Evolutionary conservation across 2,329 filamentous ascomycete genomes (phyloP).

Genomic region (Rhynchosporium agropyri): DNA sequence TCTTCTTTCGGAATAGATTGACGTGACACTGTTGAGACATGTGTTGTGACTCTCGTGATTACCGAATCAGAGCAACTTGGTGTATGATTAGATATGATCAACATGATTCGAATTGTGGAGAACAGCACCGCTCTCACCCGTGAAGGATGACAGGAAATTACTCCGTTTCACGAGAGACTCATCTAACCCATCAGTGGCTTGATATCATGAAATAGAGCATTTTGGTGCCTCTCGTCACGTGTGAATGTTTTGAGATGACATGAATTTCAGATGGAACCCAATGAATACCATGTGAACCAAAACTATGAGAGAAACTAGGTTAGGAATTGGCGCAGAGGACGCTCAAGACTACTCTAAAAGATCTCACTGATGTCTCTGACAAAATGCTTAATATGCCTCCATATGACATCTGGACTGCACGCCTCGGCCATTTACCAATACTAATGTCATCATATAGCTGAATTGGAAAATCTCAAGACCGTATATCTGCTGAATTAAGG

Average conservation of each 20-base stretch:
- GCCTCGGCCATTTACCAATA: too few relatives aligned
- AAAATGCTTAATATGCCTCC: too few relatives aligned
- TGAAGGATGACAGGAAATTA: background rate
- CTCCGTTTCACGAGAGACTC: background rate
- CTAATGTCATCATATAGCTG: too few relatives aligned
- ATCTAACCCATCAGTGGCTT: background rate
- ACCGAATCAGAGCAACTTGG: background rate
- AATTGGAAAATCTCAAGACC: too few relatives aligned
- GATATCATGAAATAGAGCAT: background rate
- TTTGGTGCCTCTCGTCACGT: background rate
- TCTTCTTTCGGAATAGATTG: background rate
- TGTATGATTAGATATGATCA: background rate
- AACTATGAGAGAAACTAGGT: too few relatives aligned
- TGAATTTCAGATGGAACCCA: too few relatives aligned
- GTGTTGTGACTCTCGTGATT: background rate
- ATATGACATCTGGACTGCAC: too few relatives aligned
- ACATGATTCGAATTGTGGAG: too few relatives aligned
- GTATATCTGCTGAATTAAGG: background rate
- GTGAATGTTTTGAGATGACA: background rate
- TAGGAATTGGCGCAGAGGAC: too few relatives aligned
- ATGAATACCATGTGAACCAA: too few relatives aligned
- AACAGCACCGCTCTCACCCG: background rate
- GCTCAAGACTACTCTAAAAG: too few relatives aligned
- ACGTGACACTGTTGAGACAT: slow-evolving; percentile 1
- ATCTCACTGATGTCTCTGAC: too few relatives aligned